Evolutionary conservation across 2,329 filamentous ascomycete species (phyloP).

Genomic region (Claviceps capensis): DNA sequence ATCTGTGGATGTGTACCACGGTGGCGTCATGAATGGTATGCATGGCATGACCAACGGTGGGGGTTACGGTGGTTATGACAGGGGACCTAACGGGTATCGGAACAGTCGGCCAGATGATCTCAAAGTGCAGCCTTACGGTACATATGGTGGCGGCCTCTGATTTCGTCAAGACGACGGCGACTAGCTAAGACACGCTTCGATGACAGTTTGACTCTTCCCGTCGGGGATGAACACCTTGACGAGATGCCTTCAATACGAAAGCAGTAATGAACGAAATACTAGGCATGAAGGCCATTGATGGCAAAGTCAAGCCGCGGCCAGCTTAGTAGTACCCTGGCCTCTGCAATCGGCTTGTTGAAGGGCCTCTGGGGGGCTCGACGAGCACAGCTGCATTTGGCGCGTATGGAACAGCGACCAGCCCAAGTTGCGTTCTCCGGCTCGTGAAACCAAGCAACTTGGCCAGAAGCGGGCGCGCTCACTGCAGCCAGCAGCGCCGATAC

Average conservation of each 20-base stretch:
- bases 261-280: slow-evolving; percentile 57
- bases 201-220: slow-evolving; percentile 61
- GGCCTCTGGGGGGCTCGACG: slow-evolving; percentile 40
- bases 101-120: slow-evolving; percentile 35
- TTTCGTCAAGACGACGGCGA: slow-evolving; percentile 7
- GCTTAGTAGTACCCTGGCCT: slow-evolving; percentile 45
- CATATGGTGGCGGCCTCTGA: slow-evolving; percentile 8
- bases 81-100: slow-evolving; percentile 26
- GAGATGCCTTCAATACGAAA: slow-evolving; percentile 43
- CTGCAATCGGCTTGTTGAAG: slow-evolving; percentile 50
- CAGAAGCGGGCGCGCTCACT: slow-evolving; percentile 27
- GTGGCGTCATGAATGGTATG: slow-evolving; percentile 16
- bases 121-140: slow-evolving; percentile 22
- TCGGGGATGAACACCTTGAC: slow-evolving; percentile 75
- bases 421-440: slow-evolving; percentile 69
- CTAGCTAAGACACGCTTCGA: slow-evolving; percentile 56
- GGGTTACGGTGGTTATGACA: slow-evolving; percentile 21
- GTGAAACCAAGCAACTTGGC: slow-evolving; percentile 62
- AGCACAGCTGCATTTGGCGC: slow-evolving; percentile 39
- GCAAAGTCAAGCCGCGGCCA: slow-evolving; percentile 42
- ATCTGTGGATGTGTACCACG: slow-evolving; percentile 32
- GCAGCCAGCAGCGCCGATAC: slow-evolving; percentile 19
- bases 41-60: slow-evolving; percentile 25
- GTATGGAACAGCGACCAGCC: slow-evolving; percentile 57
- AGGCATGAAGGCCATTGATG: slow-evolving; percentile 52